Evolutionary conservation across 768 basidiomycete genomes (phyloP).

Genomic region (Solioccasus polychromus): DNA sequence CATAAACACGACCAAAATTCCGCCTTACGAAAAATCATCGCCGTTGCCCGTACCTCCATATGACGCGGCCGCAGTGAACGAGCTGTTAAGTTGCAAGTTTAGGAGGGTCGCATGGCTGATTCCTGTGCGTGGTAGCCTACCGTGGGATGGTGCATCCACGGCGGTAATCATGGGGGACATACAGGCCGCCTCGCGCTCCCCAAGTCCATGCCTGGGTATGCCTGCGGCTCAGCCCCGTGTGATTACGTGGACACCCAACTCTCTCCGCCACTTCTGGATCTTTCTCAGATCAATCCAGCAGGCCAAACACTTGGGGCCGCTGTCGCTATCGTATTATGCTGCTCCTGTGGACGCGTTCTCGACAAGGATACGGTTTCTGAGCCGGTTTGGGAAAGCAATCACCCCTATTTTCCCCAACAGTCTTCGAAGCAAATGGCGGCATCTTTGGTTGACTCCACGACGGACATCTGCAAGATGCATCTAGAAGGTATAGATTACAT

Average conservation of each 20-base stretch:
- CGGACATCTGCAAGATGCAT: constrained; percentile 16
- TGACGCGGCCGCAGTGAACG: constrained; percentile 30
- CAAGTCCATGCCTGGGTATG: constrained; percentile 19
- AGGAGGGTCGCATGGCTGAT: constrained; percentile 54
- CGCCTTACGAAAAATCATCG: constrained; percentile 34
- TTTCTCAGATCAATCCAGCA: constrained; percentile 43
- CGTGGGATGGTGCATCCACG: constrained; percentile 45
- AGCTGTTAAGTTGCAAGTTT: constrained; percentile 30
- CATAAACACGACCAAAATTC: constrained; percentile 20
- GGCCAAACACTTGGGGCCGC: constrained; percentile 38
- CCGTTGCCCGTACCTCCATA: constrained; percentile 38
- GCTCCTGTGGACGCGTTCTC: constrained; percentile 18
- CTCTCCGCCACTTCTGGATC: constrained; percentile 47
- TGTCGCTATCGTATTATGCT: constrained; percentile 50
- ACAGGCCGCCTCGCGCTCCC: constrained; percentile 13
- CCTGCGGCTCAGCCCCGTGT: constrained; percentile 14
- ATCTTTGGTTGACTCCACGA: constrained; percentile 8
- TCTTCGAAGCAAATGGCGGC: constrained; percentile 9
- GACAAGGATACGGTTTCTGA: constrained; percentile 15
- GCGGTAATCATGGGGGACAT: constrained; percentile 39
- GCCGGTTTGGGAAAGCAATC: constrained; percentile 24
- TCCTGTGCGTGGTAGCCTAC: constrained; percentile 51
- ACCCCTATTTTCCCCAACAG: constrained; percentile 18
- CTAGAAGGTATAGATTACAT: constrained; percentile 45
- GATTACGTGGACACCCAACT: constrained; percentile 47